phyloP scores from a whole-genome alignment of 441 rosid species.

The Erodium chrysanthum region DNA sequence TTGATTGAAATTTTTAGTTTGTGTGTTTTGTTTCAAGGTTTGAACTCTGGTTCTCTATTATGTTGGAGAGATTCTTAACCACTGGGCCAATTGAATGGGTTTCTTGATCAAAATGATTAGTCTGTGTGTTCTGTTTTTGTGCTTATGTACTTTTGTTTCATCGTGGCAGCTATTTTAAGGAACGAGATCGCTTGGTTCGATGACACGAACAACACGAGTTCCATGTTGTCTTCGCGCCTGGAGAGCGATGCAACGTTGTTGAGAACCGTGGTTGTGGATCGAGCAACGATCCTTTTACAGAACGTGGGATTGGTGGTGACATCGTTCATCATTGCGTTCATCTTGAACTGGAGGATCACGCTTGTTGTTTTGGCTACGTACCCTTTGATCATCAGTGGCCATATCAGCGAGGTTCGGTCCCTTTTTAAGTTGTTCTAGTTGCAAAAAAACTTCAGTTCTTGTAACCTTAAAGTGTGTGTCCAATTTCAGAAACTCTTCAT shows the following conservation, averaged over 20 bases:
- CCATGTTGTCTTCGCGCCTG: constrained; percentile 77
- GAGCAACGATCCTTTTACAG: constrained; percentile 88
- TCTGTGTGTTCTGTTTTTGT: too few relatives aligned
- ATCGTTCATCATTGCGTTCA: constrained; percentile 93
- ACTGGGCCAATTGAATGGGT: too few relatives aligned
- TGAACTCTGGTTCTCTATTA: too few relatives aligned
- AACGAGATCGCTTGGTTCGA: constrained; percentile 99
- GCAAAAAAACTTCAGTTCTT: background rate
- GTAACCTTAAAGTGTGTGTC: background rate
- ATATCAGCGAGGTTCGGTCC: constrained; percentile 75
- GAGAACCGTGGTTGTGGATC: constrained; percentile 93
- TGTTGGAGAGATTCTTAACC: too few relatives aligned
- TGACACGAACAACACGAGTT: constrained; percentile 92
- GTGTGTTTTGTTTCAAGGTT: too few relatives aligned
- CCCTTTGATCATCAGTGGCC: constrained; percentile 92
- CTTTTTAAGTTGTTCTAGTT: background rate
- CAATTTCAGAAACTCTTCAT: constrained; percentile 70
- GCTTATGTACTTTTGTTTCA: too few relatives aligned
- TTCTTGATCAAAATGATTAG: too few relatives aligned
- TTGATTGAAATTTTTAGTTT: too few relatives aligned
- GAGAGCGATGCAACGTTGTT: constrained; percentile 94
- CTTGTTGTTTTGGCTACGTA: constrained; percentile 88
- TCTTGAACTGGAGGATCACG: constrained; percentile 97
- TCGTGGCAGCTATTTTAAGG: constrained; percentile 47
- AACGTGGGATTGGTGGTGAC: constrained; percentile 85